phyloP scores from a whole-genome alignment of 108 stramenopile species.

The Nannochloropsis oceanica region DNA sequence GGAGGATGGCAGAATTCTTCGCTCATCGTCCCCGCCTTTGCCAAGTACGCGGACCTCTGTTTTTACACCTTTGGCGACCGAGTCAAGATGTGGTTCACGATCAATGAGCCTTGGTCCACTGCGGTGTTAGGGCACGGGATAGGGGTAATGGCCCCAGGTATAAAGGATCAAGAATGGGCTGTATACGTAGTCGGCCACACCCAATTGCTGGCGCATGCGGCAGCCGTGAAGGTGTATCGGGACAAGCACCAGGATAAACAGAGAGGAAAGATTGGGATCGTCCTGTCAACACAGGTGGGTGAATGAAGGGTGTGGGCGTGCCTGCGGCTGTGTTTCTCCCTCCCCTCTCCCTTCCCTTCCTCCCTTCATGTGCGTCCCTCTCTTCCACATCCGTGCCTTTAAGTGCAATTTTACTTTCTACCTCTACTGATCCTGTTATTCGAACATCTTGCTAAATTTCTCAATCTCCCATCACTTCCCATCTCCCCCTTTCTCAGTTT shows the following conservation, averaged over 20 bases:
- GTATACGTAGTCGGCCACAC: constrained; percentile 62
- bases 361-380: too few relatives aligned
- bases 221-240: constrained; percentile 53
- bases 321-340: too few relatives aligned
- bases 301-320: too few relatives aligned
- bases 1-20: constrained; percentile 49
- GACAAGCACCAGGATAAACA: constrained; percentile 38
- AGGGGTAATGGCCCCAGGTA: constrained; percentile 21
- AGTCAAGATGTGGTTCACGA: constrained; percentile 19
- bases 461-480: too few relatives aligned
- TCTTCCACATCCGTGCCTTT: constrained; percentile 24
- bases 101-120: constrained; percentile 61
- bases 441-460: too few relatives aligned
- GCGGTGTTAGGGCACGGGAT: constrained; percentile 63
- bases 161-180: constrained; percentile 1
- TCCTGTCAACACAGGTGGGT: constrained; percentile 57
- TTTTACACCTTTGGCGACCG: constrained; percentile 12
- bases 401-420: too few relatives aligned
- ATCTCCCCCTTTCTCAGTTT: constrained; percentile 13
- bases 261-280: constrained; percentile 58
- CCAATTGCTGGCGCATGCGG: constrained; percentile 63
- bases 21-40: constrained; percentile 16
- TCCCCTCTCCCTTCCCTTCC: too few relatives aligned
- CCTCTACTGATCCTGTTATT: too few relatives aligned
- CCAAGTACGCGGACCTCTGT: constrained; percentile 17